Conservation (phyloP, 1,139 yeast genomes). For the Diutina pseudorugosa region DNA sequence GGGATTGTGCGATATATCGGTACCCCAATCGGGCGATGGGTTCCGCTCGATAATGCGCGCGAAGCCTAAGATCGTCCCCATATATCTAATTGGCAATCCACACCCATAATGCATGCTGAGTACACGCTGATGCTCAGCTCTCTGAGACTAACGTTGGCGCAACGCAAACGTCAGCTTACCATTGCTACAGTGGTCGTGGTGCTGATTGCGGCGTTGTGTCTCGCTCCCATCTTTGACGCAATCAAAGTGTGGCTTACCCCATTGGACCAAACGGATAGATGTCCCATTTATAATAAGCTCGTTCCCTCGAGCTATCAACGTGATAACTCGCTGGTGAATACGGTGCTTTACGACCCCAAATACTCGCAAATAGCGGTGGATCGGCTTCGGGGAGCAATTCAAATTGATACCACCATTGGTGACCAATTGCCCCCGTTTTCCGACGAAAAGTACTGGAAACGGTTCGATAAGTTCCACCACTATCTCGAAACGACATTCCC, state of each 20-base stretch:
- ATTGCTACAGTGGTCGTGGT: background rate
- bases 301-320: background rate
- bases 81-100: background rate
- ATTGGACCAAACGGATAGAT: background rate
- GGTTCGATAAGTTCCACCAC: conserved; percentile 8
- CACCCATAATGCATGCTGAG: background rate
- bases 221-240: background rate
- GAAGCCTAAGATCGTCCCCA: background rate
- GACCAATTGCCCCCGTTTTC: background rate
- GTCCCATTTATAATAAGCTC: background rate
- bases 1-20: no score
- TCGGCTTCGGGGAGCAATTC: background rate
- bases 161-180: background rate
- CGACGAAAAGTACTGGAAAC: conserved; percentile 6
- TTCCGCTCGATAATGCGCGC: background rate
- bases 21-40: no score
- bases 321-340: background rate
- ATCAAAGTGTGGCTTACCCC: background rate
- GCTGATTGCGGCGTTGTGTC: background rate
- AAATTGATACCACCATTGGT: background rate
- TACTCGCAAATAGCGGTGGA: background rate
- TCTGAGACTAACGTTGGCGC: background rate
- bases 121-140: background rate
- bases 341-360: background rate
- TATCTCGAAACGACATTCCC: conserved; percentile 9